A percentile compares a stretch with the other conserved stretches of the same genome.
These are phyloP conservation scores for Parmelia sp. DNA, from an alignment of 495 filamentous ascomycete species.

Conservation along the genomic window DNA sequence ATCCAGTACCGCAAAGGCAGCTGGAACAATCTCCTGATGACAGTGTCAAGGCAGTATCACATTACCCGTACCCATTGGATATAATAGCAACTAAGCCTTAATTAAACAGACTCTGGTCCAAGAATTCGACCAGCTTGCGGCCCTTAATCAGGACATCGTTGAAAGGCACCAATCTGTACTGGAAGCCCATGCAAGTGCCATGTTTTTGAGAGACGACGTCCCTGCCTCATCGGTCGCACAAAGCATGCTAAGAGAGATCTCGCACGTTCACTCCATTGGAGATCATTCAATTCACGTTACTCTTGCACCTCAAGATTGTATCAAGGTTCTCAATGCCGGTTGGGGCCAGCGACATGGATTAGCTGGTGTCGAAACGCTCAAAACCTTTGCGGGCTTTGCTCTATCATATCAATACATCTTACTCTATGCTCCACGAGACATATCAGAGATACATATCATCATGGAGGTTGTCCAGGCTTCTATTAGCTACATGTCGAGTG, in stretches of 20 bases:
- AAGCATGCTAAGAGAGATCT: background rate
- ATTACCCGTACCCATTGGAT: background rate
- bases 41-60: background rate
- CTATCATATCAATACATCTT: background rate
- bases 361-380: background rate
- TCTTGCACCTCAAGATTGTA: background rate
- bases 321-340: background rate
- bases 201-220: background rate
- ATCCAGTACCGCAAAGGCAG: constrained; percentile 4
- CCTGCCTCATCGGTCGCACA: background rate
- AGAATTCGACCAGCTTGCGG: background rate
- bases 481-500: background rate
- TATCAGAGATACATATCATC: background rate
- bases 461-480: background rate
- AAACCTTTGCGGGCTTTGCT: background rate
- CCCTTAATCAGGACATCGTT: background rate
- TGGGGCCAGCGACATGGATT: constrained; percentile 1
- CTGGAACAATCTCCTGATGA: background rate
- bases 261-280: background rate
- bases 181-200: background rate
- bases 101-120: background rate
- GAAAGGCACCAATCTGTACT: background rate
- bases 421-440: background rate
- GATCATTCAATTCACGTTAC: background rate
- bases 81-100: background rate